Evolutionary conservation across 2,329 filamentous ascomycete genomes (phyloP), one percentile per base, ranked within the genome.

Genomic region (Pezicula neosporulosa): DNA sequence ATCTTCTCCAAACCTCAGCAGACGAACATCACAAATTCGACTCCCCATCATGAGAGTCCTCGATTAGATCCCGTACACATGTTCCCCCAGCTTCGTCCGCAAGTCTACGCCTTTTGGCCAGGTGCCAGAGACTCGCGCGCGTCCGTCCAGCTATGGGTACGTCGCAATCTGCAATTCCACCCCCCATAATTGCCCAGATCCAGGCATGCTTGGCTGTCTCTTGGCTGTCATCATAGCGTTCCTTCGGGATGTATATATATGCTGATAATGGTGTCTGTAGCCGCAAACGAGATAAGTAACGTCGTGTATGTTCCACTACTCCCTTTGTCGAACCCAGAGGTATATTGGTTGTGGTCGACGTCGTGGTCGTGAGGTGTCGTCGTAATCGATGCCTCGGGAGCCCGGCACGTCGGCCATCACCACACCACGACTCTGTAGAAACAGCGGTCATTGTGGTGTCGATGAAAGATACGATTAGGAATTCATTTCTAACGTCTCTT

Each of bases 161-260:
- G 42, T 30, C 12, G 9, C 42, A 33, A 27, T 27, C 42, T 12
- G 30, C 18, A 18, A 44, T 24, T 24, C 24, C 24, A 24, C 24
- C 24, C 33, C 41, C 47, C 43, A 44, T 57, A 46, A 56, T 50
- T 52, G 55, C 55, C 52, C 33, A 53, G 54, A 54, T 51, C 30
- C 7, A 33, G 30, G 30, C 30, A 33, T 47, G 38, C 27, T 10
- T 28, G 42, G 19, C 42, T 27, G 27, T 21, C n/a, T 16, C 42
- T 44, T 44, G 42, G 42, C 42, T 30, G 16, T 24, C 39, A 42
- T 42, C 39, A 42, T 21, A 19, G 16, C 39, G 18, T 42, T 42
- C n/a, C 24, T 42, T 12, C 24, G 39, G 9, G 6, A 42, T 19
- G 39, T 18, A 42, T 7, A n/a, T 21, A 13, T 10, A 42, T 10